Evolutionary conservation across 257 asterid species (phyloP).

Genomic region (Solanum gandarillasii): DNA sequence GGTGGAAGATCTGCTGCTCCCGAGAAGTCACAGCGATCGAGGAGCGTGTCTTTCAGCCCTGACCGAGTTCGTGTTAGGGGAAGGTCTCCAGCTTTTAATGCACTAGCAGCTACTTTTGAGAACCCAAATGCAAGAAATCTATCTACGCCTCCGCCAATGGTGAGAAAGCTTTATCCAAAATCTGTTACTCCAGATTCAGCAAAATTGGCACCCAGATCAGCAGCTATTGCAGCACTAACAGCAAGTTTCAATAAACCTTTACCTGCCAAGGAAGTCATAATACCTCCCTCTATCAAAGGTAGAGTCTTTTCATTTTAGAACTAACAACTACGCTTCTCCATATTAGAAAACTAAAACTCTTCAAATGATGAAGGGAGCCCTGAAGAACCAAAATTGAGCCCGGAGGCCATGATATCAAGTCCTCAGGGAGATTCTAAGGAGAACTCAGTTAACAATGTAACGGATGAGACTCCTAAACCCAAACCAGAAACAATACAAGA

Average conservation of each 20-base stretch:
- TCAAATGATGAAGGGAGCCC: constrained; percentile 41
- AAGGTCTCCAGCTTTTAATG: constrained; percentile 95
- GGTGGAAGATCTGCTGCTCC: constrained; percentile 82
- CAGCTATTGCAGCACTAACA: constrained; percentile 62
- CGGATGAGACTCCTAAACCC: constrained; percentile 46
- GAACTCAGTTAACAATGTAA: constrained; percentile 26
- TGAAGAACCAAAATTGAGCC: constrained; percentile 30
- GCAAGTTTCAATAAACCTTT: constrained; percentile 50
- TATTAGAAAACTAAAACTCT: neutral
- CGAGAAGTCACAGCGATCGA: constrained; percentile 81
- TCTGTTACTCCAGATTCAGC: constrained; percentile 76
- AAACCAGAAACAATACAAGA: constrained; percentile 84
- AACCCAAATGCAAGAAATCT: constrained; percentile 64
- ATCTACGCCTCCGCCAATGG: constrained; percentile 95
- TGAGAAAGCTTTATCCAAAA: constrained; percentile 73
- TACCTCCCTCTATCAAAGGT: constrained; percentile 73
- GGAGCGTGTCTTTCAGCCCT: constrained; percentile 98
- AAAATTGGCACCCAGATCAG: constrained; percentile 38
- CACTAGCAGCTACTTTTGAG: constrained; percentile 90
- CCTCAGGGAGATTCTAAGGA: constrained; percentile 42
- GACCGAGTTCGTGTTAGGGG: constrained; percentile 98
- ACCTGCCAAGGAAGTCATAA: constrained; percentile 47
- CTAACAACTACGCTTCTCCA: neutral
- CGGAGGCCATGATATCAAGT: constrained; percentile 31
- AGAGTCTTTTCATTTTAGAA: neutral